A percentile compares a stretch with the other conserved stretches of the same genome.
These are phyloP conservation scores for Dothidotthia symphoricarpi DNA, from an alignment of 2,329 filamentous ascomycete species.

Conservation along the genomic window DNA sequence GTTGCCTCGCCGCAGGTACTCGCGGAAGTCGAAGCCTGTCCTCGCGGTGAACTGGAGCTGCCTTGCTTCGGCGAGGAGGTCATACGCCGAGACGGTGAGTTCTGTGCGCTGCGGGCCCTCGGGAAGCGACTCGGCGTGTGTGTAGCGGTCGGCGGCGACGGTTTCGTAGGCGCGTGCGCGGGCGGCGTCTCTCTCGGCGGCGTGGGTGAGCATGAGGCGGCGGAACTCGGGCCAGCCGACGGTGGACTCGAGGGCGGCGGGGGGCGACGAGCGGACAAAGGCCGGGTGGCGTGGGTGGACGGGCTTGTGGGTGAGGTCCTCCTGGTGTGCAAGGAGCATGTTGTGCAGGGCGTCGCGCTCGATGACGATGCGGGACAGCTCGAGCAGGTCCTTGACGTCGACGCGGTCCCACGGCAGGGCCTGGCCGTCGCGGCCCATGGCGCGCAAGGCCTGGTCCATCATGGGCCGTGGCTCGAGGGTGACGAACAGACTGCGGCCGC, in stretches of 20 bases:
- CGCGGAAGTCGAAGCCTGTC: constrained; percentile 19
- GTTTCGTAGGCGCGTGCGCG: constrained; percentile 28
- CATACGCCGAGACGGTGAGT: constrained; percentile 27
- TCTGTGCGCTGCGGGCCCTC: constrained; percentile 17
- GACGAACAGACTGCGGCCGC: constrained; percentile 32
- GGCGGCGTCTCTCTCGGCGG: constrained; percentile 20
- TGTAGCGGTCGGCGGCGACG: constrained; percentile 24
- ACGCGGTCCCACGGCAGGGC: constrained; percentile 73
- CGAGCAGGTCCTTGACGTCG: constrained; percentile 91
- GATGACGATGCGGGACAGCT: constrained; percentile 79
- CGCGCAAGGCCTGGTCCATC: constrained; percentile 65
- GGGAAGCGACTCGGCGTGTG: constrained; percentile 20
- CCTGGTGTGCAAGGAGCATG: constrained; percentile 55
- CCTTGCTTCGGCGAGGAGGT: constrained; percentile 31
- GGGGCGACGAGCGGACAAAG: constrained; percentile 16
- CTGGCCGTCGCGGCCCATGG: constrained; percentile 66
- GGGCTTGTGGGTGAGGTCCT: constrained; percentile 28
- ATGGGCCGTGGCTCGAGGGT: constrained; percentile 41
- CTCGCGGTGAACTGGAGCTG: constrained; percentile 22
- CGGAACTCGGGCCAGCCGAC: constrained; percentile 32
- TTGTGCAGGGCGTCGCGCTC: constrained; percentile 76
- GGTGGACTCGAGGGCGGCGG: constrained; percentile 23
- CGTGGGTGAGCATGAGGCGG: constrained; percentile 16
- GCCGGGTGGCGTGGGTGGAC: constrained; percentile 23
- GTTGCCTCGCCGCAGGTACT: constrained; percentile 11